Evolutionary conservation across 73 alveolate genomes (phyloP).

Genomic region (Strombidium stylifer): DNA sequence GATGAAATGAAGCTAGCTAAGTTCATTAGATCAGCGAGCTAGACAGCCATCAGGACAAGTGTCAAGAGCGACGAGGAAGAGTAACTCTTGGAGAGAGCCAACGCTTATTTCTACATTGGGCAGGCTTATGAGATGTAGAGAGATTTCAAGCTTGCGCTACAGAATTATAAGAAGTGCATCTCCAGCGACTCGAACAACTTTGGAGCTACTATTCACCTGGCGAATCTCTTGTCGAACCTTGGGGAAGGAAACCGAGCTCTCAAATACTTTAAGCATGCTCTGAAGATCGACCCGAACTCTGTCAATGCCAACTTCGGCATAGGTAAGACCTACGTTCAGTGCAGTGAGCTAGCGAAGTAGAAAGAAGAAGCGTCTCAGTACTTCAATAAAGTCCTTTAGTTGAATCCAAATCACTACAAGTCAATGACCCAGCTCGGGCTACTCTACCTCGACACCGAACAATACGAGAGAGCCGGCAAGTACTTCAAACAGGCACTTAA

Average conservation of each 20-base stretch:
- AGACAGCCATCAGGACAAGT: too few relatives aligned
- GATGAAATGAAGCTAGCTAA: background rate
- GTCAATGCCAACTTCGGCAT: slow-evolving; percentile 57
- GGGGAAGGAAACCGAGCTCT: slow-evolving; percentile 67
- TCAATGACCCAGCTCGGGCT: slow-evolving; percentile 57
- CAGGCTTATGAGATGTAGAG: slow-evolving; percentile 30
- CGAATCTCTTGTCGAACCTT: slow-evolving; percentile 40
- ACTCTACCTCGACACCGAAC: slow-evolving; percentile 43
- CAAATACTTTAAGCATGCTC: slow-evolving; percentile 67
- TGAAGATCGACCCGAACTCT: slow-evolving; percentile 42
- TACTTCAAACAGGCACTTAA: slow-evolving; percentile 36
- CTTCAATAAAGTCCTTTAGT: slow-evolving; percentile 20
- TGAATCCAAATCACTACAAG: slow-evolving; percentile 55
- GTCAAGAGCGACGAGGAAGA: background rate
- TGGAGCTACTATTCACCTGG: slow-evolving; percentile 56
- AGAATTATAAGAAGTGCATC: slow-evolving; percentile 45
- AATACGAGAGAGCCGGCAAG: slow-evolving; percentile 46
- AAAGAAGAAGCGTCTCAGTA: too few relatives aligned
- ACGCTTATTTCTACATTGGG: slow-evolving; percentile 49
- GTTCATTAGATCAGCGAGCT: background rate
- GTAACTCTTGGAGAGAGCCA: slow-evolving; percentile 22
- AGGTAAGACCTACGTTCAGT: slow-evolving; percentile 59
- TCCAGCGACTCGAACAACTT: slow-evolving; percentile 46
- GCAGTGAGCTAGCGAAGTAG: too few relatives aligned
- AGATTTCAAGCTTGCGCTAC: slow-evolving; percentile 48